Evolutionary conservation across 1,284 basidiomycete genomes (phyloP).

Genomic region (Malassezia slooffiae): DNA sequence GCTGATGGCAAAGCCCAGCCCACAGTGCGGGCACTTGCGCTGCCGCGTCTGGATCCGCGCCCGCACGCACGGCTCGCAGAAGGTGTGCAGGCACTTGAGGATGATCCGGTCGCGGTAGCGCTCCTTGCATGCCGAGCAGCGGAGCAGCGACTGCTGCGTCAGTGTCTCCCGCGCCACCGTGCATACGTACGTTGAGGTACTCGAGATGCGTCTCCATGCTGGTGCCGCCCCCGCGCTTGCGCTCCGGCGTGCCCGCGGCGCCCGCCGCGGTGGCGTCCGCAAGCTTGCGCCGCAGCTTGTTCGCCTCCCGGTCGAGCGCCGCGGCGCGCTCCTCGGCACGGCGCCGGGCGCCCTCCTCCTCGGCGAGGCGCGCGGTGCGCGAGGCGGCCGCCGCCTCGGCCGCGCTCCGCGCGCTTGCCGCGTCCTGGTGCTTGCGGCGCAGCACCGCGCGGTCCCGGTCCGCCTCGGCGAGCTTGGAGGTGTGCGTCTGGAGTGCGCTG

Average conservation of each 20-base stretch:
- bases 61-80: conserved; percentile 79
- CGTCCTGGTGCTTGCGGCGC: conserved; percentile 19
- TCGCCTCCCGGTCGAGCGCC: conserved; percentile 30
- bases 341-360: conserved; percentile 20
- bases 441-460: conserved; percentile 40
- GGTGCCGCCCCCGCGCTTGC: conserved; percentile 16
- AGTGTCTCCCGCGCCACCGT: no score
- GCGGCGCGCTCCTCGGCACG: conserved; percentile 25
- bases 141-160: conserved; percentile 71
- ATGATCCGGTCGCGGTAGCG: conserved; percentile 76
- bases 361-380: conserved; percentile 19
- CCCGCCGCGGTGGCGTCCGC: conserved; percentile 27
- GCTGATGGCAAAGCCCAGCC: conserved; percentile 68
- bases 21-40: conserved; percentile 89
- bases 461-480: conserved; percentile 36
- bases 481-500: conserved; percentile 27
- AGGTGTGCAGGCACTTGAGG: conserved; percentile 88
- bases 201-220: conserved; percentile 44
- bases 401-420: conserved; percentile 13
- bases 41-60: conserved; percentile 77
- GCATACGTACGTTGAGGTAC: conserved; percentile 62
- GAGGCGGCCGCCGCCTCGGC: conserved; percentile 28
- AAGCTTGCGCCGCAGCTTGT: conserved; percentile 25
- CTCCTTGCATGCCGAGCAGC: conserved; percentile 80
- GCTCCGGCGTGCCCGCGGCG: conserved; percentile 32